These are phyloP conservation scores for Torulaspora gathmanii DNA, from an alignment of 805 yeast genomes.

Conservation along the genomic window DNA sequence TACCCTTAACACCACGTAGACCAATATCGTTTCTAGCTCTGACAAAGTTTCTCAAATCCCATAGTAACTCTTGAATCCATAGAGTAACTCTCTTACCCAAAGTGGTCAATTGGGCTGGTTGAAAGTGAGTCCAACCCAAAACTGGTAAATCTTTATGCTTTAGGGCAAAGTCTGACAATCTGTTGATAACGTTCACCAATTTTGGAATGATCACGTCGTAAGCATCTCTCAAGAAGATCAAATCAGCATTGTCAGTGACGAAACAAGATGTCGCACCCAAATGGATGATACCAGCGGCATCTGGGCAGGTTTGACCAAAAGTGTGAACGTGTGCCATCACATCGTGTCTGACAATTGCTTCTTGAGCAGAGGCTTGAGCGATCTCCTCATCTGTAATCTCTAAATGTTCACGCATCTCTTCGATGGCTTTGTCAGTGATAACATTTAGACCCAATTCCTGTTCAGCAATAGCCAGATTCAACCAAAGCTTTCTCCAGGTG, in stretches of 20 bases:
- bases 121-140: constrained; percentile 99
- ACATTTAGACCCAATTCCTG: constrained; percentile 80
- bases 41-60: constrained; percentile 94
- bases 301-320: constrained; percentile 88
- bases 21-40: constrained; percentile 97
- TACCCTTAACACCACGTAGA: constrained; percentile 96
- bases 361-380: constrained; percentile 82
- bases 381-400: constrained; percentile 90
- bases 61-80: constrained; percentile 95
- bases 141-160: constrained; percentile 94
- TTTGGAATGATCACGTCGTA: constrained; percentile 90
- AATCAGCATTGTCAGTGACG: constrained; percentile 97
- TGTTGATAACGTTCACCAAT: constrained; percentile 90
- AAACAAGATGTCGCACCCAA: constrained; percentile 97
- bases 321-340: constrained; percentile 99
- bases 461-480: constrained; percentile 92
- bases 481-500: constrained; percentile 98
- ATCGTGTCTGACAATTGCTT: constrained; percentile 97
- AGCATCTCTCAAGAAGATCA: constrained; percentile 93
- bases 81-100: constrained; percentile 97
- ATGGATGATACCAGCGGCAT: constrained; percentile 96
- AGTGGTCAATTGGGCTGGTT: constrained; percentile 98
- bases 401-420: constrained; percentile 73
- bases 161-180: constrained; percentile 81
- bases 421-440: constrained; percentile 86